These are phyloP conservation scores for Mrakiaceae sp. DNA, from an alignment of 1,284 basidiomycete genomes.

Conservation along the genomic window DNA sequence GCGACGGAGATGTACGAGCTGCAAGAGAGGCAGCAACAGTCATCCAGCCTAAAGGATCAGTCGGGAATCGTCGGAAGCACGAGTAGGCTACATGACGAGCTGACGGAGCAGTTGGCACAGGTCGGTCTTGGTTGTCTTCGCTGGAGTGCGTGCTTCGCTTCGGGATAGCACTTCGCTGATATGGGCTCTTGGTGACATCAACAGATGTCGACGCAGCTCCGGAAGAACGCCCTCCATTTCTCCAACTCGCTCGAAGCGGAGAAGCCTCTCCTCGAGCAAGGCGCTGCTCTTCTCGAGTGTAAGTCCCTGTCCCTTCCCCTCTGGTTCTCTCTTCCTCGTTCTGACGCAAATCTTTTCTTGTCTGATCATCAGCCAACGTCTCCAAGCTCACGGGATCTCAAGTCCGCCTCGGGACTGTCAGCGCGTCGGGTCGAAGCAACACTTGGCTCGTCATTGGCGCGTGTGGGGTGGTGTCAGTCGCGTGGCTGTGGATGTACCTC, in stretches of 20 bases:
- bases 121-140: conserved; percentile 22
- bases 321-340: neutral
- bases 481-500: conserved; percentile 37
- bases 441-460: conserved; percentile 35
- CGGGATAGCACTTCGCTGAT: no score
- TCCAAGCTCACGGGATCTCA: conserved; percentile 7
- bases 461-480: conserved; percentile 29
- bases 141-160: no score
- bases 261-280: conserved; percentile 31
- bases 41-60: neutral
- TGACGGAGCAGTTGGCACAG: conserved; percentile 34
- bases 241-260: conserved; percentile 34
- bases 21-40: no score
- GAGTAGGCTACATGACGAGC: conserved; percentile 31
- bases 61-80: conserved; percentile 2
- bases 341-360: neutral
- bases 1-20: no score
- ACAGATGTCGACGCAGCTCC: conserved; percentile 36
- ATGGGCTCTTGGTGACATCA: neutral
- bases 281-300: conserved; percentile 32
- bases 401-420: neutral
- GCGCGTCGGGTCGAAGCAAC: conserved; percentile 24
- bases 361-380: conserved; percentile 8
- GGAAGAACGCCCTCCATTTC: conserved; percentile 35
- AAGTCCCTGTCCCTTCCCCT: conserved; percentile 15